Evolutionary conservation across 164 flowering plant genomes (phyloP).

Genomic region (Macadamia tetraphylla): DNA sequence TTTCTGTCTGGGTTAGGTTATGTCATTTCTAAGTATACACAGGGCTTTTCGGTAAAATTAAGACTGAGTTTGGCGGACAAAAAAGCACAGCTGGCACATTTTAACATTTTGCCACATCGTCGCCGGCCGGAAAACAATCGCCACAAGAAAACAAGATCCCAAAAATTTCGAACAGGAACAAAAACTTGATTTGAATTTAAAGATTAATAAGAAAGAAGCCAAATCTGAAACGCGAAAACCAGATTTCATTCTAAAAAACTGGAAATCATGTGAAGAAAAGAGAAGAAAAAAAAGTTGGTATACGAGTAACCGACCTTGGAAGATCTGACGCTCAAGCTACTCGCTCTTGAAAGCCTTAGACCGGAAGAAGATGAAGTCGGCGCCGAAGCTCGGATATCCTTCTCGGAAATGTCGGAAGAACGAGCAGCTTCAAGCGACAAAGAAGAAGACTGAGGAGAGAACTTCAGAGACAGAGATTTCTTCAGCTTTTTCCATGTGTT

Average conservation of each 20-base stretch:
- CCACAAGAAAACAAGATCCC: too few species aligned
- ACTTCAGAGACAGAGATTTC: constrained; percentile 10
- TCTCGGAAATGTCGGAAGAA: not conserved
- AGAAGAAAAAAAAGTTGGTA: not conserved
- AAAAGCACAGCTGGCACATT: too few species aligned
- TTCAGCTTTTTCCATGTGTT: constrained; percentile 8
- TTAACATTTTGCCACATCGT: too few species aligned
- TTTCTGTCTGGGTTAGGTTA: too few species aligned
- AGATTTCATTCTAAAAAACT: too few species aligned
- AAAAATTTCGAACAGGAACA: too few species aligned
- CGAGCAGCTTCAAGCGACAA: not conserved
- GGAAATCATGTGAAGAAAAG: too few species aligned
- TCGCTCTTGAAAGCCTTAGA: not conserved
- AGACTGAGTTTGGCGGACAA: too few species aligned
- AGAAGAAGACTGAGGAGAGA: not conserved
- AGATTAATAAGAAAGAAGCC: not conserved
- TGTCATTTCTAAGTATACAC: too few species aligned
- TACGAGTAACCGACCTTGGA: constrained; percentile 5
- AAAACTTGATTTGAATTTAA: too few species aligned
- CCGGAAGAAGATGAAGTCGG: constrained; percentile 7
- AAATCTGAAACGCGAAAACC: not conserved
- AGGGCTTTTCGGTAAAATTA: too few species aligned
- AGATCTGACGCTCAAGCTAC: constrained; percentile 7
- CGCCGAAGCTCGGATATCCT: not conserved
- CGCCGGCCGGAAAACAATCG: too few species aligned